Conservation (phyloP, 305 asterid genomes). For the Vinca major region DNA sequence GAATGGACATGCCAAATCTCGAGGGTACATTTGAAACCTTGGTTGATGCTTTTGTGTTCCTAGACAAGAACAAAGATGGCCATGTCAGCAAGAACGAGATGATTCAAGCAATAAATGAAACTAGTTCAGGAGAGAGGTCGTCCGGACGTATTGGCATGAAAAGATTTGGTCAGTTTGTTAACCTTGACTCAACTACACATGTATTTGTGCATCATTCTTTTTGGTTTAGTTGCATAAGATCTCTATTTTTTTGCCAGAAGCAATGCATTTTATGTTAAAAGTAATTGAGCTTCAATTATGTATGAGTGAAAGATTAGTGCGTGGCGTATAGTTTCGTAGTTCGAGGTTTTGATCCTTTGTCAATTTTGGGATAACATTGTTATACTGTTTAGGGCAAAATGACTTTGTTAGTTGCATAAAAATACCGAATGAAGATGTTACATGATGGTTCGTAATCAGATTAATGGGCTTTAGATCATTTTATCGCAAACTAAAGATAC, state of each 20-base stretch:
- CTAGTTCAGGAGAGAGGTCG: slow-evolving; percentile 62
- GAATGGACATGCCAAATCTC: slow-evolving; percentile 52
- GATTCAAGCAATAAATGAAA: slow-evolving; percentile 70
- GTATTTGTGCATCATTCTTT: neutral
- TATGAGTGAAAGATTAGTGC: neutral
- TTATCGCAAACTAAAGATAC: no score
- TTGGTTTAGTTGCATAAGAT: neutral
- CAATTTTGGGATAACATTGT: neutral
- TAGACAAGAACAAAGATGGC: slow-evolving; percentile 90
- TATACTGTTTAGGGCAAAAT: neutral
- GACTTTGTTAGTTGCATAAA: neutral
- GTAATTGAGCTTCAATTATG: neutral
- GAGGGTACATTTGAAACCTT: slow-evolving; percentile 68
- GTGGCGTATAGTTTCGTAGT: neutral
- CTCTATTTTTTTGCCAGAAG: neutral
- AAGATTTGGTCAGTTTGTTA: slow-evolving; percentile 62
- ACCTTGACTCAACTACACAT: neutral
- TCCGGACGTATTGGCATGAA: slow-evolving; percentile 81
- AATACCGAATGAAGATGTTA: neutral
- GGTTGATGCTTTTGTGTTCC: slow-evolving; percentile 67
- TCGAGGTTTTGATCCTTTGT: neutral
- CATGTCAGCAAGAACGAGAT: slow-evolving; percentile 72
- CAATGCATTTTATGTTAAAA: neutral
- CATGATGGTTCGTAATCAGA: neutral
- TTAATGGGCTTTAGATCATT: neutral